phyloP scores from a whole-genome alignment of 2,329 filamentous ascomycete species.

The Colletotrichum liriopes region DNA sequence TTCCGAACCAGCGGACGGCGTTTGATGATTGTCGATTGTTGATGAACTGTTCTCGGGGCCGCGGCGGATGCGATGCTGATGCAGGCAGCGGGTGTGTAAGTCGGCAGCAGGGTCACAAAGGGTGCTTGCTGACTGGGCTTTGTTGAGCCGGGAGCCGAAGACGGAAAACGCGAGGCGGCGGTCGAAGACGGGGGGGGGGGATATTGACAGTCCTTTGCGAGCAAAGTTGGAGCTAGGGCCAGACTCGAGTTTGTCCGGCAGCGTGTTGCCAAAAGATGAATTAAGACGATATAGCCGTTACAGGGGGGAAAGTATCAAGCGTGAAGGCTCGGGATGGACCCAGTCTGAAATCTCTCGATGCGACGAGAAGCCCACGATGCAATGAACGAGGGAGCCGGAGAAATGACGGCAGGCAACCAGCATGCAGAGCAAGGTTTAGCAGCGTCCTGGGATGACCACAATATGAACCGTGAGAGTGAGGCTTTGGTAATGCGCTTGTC shows the following conservation, averaged over 20 bases:
- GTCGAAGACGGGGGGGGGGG: constrained; percentile 31
- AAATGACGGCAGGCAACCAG: constrained; percentile 23
- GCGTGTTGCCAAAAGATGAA: constrained; percentile 23
- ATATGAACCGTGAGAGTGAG: constrained; percentile 18
- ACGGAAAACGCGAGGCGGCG: constrained; percentile 38
- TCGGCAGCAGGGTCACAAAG: constrained; percentile 18
- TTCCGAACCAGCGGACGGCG: constrained; percentile 37
- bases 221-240: constrained; percentile 20
- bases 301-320: background rate
- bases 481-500: constrained; percentile 37
- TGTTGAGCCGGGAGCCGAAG: constrained; percentile 34
- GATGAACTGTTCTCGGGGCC: constrained; percentile 30
- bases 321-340: constrained; percentile 19
- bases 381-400: background rate
- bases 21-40: constrained; percentile 37
- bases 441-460: constrained; percentile 13
- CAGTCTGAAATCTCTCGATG: constrained; percentile 24
- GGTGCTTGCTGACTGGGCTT: constrained; percentile 23
- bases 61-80: constrained; percentile 12
- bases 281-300: constrained; percentile 4
- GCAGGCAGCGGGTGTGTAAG: constrained; percentile 7
- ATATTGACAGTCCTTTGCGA: constrained; percentile 14
- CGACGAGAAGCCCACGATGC: constrained; percentile 15
- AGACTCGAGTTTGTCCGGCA: constrained; percentile 30
- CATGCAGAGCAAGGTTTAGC: constrained; percentile 16